These are phyloP conservation scores for Liquidambar formosana DNA, from an alignment of 164 flowering plant species.

Conservation along the genomic window DNA sequence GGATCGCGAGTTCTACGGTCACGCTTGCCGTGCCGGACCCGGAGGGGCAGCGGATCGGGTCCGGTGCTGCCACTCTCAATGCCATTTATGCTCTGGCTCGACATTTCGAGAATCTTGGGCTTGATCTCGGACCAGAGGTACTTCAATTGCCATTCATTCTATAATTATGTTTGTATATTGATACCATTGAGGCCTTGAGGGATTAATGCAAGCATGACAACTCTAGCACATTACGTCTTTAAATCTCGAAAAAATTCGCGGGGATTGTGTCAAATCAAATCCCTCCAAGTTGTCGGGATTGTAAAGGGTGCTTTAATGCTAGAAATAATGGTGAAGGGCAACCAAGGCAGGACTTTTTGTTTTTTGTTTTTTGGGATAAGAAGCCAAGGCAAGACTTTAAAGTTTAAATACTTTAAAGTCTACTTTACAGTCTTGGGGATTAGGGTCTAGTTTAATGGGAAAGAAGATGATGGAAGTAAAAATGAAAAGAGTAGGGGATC, in stretches of 20 bases:
- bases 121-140: constrained; percentile 28
- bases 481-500: too few species aligned
- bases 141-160: neutral
- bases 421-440: too few species aligned
- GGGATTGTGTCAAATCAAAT: neutral
- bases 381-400: neutral
- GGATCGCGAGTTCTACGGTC: constrained; percentile 74
- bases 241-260: too few species aligned
- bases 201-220: too few species aligned
- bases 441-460: too few species aligned
- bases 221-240: too few species aligned
- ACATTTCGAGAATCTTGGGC: constrained; percentile 29
- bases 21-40: constrained; percentile 96
- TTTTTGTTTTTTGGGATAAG: too few species aligned
- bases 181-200: neutral
- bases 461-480: too few species aligned
- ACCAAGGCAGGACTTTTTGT: too few species aligned
- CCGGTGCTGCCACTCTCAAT: constrained; percentile 95
- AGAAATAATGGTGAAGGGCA: too few species aligned
- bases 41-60: constrained; percentile 87
- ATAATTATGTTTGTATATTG: neutral
- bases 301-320: neutral
- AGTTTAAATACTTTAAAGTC: neutral
- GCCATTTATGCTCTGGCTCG: constrained; percentile 66
- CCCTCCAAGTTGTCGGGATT: neutral